A percentile compares a stretch with the other conserved stretches of the same genome.
phyloP scores from a whole-genome alignment of 1,284 basidiomycete species.

The Marasmius oreades region DNA sequence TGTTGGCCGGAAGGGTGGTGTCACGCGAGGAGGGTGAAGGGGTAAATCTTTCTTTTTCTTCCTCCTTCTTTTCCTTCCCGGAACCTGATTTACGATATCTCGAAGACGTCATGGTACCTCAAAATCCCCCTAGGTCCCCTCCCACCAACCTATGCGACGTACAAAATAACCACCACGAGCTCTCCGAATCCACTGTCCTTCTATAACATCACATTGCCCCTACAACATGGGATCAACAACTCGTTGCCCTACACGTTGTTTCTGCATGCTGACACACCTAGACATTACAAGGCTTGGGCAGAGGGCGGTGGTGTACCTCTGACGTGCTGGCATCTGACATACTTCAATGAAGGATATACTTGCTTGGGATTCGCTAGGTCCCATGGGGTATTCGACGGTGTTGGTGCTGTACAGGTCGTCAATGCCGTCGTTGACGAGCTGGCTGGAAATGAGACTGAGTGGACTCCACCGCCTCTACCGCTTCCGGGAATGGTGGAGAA shows the following conservation, averaged over 20 bases:
- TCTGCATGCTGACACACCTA: constrained; percentile 33
- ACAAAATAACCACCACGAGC: constrained; percentile 29
- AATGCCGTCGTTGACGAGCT: constrained; percentile 35
- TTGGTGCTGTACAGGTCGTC: constrained; percentile 32
- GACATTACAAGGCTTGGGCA: constrained; percentile 28
- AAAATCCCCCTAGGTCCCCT: constrained; percentile 31
- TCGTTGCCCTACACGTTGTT: constrained; percentile 33
- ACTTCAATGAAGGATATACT: constrained; percentile 31
- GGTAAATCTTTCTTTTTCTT: constrained; percentile 13
- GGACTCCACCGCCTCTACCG: constrained; percentile 31
- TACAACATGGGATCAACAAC: constrained; percentile 15
- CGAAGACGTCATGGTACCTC: constrained; percentile 31
- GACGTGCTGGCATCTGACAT: constrained; percentile 39
- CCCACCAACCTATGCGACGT: constrained; percentile 29
- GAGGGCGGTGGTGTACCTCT: constrained; percentile 29
- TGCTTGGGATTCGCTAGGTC: constrained; percentile 37
- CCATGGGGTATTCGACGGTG: constrained; percentile 38
- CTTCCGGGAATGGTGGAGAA: constrained; percentile 28
- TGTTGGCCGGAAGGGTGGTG: constrained; percentile 34
- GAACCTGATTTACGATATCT: background rate
- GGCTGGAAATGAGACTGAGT: constrained; percentile 27
- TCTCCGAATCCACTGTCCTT: constrained; percentile 29
- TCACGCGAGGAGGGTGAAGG: constrained; percentile 22
- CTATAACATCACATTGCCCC: constrained; percentile 25
- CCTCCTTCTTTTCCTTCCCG: background rate